These are phyloP conservation scores for Cadophora sp. DNA, from an alignment of 2,329 filamentous ascomycete species.

Conservation along the genomic window DNA sequence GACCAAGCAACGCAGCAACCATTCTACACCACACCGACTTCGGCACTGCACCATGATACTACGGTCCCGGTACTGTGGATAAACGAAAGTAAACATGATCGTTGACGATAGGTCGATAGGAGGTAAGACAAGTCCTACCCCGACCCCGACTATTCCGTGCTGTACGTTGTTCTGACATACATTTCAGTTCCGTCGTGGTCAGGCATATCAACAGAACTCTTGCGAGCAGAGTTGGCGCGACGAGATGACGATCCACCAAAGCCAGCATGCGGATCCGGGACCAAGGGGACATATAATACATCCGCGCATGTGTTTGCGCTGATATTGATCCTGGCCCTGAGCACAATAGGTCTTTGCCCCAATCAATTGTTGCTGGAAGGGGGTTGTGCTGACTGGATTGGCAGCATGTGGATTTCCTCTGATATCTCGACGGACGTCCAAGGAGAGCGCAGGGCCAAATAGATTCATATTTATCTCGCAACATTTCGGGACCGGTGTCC, in stretches of 20 bases:
- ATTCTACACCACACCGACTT: constrained; percentile 9
- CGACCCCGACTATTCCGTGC: background rate
- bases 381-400: constrained; percentile 17
- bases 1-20: background rate
- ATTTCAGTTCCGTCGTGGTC: constrained; percentile 35
- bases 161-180: constrained; percentile 21
- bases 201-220: constrained; percentile 42
- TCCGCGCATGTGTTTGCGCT: constrained; percentile 63
- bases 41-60: constrained; percentile 29
- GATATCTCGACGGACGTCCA: constrained; percentile 42
- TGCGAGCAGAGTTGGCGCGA: constrained; percentile 48
- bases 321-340: constrained; percentile 60
- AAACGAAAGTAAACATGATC: constrained; percentile 26
- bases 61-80: constrained; percentile 17
- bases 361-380: constrained; percentile 3
- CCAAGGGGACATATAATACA: constrained; percentile 58
- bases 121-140: constrained; percentile 20
- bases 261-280: constrained; percentile 60
- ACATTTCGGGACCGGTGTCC: constrained; percentile 81
- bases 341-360: constrained; percentile 52
- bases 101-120: constrained; percentile 19
- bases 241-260: constrained; percentile 51
- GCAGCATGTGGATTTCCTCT: constrained; percentile 46
- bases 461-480: constrained; percentile 60
- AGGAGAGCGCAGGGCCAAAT: constrained; percentile 33